Percentiles rank a stretch among this genome's conserved stretches.
Evolutionary conservation across 1,284 basidiomycete species (phyloP).

Genomic region (Pseudozyma tsukubaensis): DNA sequence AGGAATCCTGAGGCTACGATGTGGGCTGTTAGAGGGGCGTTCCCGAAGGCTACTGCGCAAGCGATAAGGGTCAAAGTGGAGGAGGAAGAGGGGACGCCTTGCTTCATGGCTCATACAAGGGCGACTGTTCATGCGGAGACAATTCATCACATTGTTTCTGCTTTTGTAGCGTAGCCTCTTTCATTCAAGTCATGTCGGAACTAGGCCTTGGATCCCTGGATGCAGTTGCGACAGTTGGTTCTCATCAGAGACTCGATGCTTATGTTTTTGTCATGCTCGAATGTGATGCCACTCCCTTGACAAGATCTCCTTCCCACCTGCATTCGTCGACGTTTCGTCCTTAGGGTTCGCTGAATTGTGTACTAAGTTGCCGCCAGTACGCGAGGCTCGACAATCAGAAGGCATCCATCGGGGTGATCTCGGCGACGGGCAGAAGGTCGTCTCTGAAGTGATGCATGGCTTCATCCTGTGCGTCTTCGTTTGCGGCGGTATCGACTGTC

Average conservation of each 20-base stretch:
- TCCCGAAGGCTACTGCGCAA: background rate
- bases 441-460: constrained; percentile 10
- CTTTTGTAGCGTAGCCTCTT: background rate
- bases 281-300: too few relatives aligned
- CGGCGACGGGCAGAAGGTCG: constrained; percentile 9
- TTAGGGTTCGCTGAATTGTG: too few relatives aligned
- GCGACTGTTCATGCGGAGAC: constrained; percentile 17
- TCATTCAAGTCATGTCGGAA: too few relatives aligned
- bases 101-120: constrained; percentile 16
- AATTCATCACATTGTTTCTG: constrained; percentile 7
- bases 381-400: constrained; percentile 4
- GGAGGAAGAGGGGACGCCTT: constrained; percentile 13
- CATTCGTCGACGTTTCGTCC: background rate
- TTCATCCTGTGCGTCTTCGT: constrained; percentile 1
- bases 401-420: constrained; percentile 12
- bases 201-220: too few relatives aligned
- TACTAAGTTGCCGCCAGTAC: background rate
- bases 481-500: background rate
- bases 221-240: background rate
- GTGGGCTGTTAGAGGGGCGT: constrained; percentile 21
- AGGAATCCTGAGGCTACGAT: constrained; percentile 24
- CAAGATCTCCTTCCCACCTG: too few relatives aligned
- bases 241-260: background rate
- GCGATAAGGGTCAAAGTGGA: background rate
- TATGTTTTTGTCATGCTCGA: background rate